A percentile compares a stretch with the other conserved stretches of the same genome.
phyloP scores from a whole-genome alignment of 106 monocot species.

The Acorus calamus region DNA sequence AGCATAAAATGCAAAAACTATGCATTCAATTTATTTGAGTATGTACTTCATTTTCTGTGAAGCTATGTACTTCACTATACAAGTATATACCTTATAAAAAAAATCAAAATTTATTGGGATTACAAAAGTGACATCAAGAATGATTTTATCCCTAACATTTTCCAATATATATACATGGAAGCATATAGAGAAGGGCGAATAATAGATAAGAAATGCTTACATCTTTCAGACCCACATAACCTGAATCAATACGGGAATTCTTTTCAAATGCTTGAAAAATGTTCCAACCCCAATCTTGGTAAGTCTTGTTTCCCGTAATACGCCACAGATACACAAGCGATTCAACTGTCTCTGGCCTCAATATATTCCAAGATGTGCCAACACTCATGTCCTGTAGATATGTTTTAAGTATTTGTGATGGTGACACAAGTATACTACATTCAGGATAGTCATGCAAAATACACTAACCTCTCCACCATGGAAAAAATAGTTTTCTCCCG shows the following conservation, averaged over 20 bases:
- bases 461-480: slow-evolving; percentile 36
- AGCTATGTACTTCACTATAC: no score
- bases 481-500: slow-evolving; percentile 89
- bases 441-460: background rate
- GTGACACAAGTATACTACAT: background rate
- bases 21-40: no score
- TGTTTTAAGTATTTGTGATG: background rate
- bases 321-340: slow-evolving; percentile 88
- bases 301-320: slow-evolving; percentile 84
- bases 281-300: slow-evolving; percentile 99
- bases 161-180: no score
- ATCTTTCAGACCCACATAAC: slow-evolving; percentile 92
- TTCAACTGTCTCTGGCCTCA: slow-evolving; percentile 93
- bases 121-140: no score
- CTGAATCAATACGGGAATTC: slow-evolving; percentile 80
- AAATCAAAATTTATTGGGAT: no score
- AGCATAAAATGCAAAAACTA: no score
- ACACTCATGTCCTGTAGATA: slow-evolving; percentile 80
- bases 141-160: no score
- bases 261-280: slow-evolving; percentile 99
- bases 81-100: no score
- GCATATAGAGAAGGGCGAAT: background rate
- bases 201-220: slow-evolving; percentile 32
- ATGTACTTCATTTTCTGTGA: no score
- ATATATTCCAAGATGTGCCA: slow-evolving; percentile 96